Conservation (phyloP, 2,329 filamentous ascomycete species). For the Lecanosticta acicola region DNA sequence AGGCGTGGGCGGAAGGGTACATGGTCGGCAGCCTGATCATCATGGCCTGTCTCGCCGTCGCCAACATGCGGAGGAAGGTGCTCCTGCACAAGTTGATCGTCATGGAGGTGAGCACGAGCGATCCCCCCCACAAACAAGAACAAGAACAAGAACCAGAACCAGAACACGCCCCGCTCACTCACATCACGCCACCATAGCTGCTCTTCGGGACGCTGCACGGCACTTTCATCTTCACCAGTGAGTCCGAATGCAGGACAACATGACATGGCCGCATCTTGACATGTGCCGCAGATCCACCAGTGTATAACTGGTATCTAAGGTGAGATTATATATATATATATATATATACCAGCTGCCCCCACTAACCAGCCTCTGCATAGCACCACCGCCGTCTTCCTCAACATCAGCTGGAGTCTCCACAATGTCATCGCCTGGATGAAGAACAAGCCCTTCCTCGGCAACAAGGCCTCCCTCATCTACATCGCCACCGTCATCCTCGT, state of each 20-base stretch:
- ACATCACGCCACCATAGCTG: constrained; percentile 15
- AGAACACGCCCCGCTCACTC: neutral
- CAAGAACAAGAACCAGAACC: too few relatives aligned
- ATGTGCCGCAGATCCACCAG: constrained; percentile 36
- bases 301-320: constrained; percentile 57
- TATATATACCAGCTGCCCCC: neutral
- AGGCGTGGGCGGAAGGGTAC: constrained; percentile 32
- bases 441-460: constrained; percentile 50
- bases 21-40: constrained; percentile 40
- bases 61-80: constrained; percentile 45
- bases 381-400: constrained; percentile 54
- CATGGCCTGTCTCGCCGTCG: constrained; percentile 44
- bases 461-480: constrained; percentile 49
- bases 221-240: constrained; percentile 52
- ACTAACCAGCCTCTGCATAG: constrained; percentile 32
- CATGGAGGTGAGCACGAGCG: constrained; percentile 38
- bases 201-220: constrained; percentile 47
- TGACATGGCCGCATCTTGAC: constrained; percentile 8
- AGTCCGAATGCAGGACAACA: constrained; percentile 7
- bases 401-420: constrained; percentile 55
- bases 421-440: constrained; percentile 66
- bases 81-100: constrained; percentile 48
- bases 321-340: neutral
- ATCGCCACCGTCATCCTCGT: constrained; percentile 54
- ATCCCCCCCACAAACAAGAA: neutral